Base-by-base conservation (phyloP, 2,329 filamentous ascomycete genomes). In the Apiospora phragmitis region DNA sequence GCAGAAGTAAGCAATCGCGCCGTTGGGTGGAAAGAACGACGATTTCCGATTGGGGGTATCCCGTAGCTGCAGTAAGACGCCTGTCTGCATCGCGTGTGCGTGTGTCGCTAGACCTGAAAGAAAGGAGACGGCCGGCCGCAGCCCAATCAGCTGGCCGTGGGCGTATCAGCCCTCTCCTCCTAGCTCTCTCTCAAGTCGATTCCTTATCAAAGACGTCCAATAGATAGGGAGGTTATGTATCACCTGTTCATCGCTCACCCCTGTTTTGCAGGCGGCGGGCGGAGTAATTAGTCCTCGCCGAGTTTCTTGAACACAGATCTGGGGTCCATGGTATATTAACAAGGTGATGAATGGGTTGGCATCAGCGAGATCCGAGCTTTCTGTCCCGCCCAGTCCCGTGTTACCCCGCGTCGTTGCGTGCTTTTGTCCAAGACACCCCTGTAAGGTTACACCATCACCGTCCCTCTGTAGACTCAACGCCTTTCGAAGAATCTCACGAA, bases 11-110 rank as follows among this genome's bases (percentile, higher is more conserved):
- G 29, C 9, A 59, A 59, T 35, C 21, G 4, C 21, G 14, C 29
- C 55, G 29, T 38, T 14, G 32, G 38, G 55, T 16, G 14, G 4
- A 38, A 62, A 62, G 29, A n/a, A 62, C 21, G 9, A 38, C 16
- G 2, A 32, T 9, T 38, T 38, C 55, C 32, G 55, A 62, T 62
- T 38, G 55, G 55, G 55, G 29, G 55, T 12, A 62, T 12, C 8
- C 55, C 55, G 55, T 32, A 62, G 32, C 55, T 38, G 55, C 55
- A 62, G 55, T 62, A 38, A 62, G 55, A 62, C 55, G 55, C 55
- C 55, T 62, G 55, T 62, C 55, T 62, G 55, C 32, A 62, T 38
- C 14, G 35, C 55, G 32, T 12, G 8, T 41, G 35, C 55, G 32
- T 12, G 8, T n/a, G 29, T 62, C 18, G 32, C 55, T 62, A 62